Percentiles rank a stretch among this genome's conserved stretches.
Evolutionary conservation across 148 eudicot genomes (phyloP).

Genomic region (Rhododendron williamsianum): DNA sequence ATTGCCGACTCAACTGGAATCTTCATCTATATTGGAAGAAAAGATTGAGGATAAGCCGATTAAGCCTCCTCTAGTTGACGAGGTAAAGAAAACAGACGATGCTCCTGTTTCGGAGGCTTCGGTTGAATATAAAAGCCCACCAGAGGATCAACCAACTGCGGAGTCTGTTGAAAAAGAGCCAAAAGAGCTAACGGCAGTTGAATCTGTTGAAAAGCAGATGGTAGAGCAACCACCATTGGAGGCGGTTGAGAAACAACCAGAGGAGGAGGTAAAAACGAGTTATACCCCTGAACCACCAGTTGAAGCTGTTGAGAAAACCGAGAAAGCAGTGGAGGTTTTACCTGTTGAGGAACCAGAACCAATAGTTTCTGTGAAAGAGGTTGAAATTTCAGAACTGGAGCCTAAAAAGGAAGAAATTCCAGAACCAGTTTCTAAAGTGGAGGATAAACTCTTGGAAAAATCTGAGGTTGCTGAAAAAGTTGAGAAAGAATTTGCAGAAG

Average conservation of each 20-base stretch:
- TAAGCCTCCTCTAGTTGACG: conserved; percentile 12
- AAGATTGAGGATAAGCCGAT: conserved; percentile 23
- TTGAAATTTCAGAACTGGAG: conserved; percentile 11
- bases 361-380: not conserved
- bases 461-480: conserved; percentile 15
- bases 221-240: conserved; percentile 17
- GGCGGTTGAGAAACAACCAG: conserved; percentile 20
- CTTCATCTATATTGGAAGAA: conserved; percentile 20
- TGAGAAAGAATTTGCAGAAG: conserved; percentile 17
- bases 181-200: conserved; percentile 4
- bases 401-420: conserved; percentile 12
- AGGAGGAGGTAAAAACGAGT: conserved; percentile 14
- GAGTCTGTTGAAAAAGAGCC: conserved; percentile 21
- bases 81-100: conserved; percentile 8
- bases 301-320: conserved; percentile 22
- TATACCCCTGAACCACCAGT: conserved; percentile 16
- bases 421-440: not conserved
- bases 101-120: not conserved
- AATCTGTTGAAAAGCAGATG: conserved; percentile 12
- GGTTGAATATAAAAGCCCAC: conserved; percentile 1
- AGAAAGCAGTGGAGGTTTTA: conserved; percentile 5
- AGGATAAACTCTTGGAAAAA: conserved; percentile 17
- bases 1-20: conserved; percentile 2
- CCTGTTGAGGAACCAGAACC: conserved; percentile 14
- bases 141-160: conserved; percentile 17